Evolutionary conservation across 2,329 filamentous ascomycete genomes (phyloP).

Genomic region (Pseudocercospora musae): DNA sequence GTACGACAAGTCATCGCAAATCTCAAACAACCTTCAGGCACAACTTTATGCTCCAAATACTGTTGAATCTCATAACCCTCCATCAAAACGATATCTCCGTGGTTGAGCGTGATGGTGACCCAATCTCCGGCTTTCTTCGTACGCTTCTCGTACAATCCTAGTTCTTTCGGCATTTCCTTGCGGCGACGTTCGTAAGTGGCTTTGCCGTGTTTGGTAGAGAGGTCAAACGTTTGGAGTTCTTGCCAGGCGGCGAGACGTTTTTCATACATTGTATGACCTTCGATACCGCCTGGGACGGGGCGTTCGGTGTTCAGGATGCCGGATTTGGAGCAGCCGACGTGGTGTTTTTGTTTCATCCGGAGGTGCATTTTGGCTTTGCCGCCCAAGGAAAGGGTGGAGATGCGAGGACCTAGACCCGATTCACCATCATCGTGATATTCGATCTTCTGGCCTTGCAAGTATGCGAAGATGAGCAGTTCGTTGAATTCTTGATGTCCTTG

Average conservation of each 20-base stretch:
- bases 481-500: constrained; percentile 51
- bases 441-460: constrained; percentile 60
- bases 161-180: constrained; percentile 38
- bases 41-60: constrained; percentile 58
- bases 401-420: constrained; percentile 57
- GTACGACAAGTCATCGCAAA: constrained; percentile 58
- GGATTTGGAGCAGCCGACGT: constrained; percentile 36
- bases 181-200: constrained; percentile 28
- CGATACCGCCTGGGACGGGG: constrained; percentile 27
- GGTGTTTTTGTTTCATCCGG: constrained; percentile 54
- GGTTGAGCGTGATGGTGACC: constrained; percentile 51
- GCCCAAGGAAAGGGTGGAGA: constrained; percentile 61
- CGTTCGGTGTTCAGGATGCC: constrained; percentile 34
- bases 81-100: constrained; percentile 66
- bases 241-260: constrained; percentile 35
- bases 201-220: constrained; percentile 8
- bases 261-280: constrained; percentile 30
- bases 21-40: constrained; percentile 49
- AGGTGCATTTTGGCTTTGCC: constrained; percentile 58
- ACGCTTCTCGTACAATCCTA: constrained; percentile 34
- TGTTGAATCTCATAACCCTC: constrained; percentile 58
- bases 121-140: constrained; percentile 34
- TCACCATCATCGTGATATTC: constrained; percentile 68
- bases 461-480: constrained; percentile 61
- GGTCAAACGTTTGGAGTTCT: constrained; percentile 28